These are phyloP conservation scores for Heliosperma pusillum DNA, from an alignment of 148 eudicot genomes.

Conservation along the genomic window DNA sequence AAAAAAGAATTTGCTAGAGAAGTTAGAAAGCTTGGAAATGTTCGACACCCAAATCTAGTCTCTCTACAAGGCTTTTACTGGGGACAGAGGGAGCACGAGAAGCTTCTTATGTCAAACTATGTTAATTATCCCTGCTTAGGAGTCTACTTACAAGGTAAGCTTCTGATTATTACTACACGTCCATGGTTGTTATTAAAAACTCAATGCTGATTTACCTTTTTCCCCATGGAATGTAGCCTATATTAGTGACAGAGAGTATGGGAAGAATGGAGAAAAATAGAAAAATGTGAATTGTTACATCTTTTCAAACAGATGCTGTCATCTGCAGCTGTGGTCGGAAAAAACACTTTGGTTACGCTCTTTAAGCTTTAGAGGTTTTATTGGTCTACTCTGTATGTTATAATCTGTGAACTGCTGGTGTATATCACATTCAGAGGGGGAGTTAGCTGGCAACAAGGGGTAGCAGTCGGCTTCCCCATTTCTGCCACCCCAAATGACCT, in stretches of 20 bases:
- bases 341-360: too few relatives aligned
- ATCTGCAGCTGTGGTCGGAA: too few relatives aligned
- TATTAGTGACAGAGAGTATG: background rate
- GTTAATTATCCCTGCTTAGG: constrained; percentile 61
- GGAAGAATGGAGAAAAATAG: too few relatives aligned
- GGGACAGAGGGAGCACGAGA: constrained; percentile 76
- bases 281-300: too few relatives aligned
- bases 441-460: too few relatives aligned
- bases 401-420: too few relatives aligned
- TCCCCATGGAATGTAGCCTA: background rate
- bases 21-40: constrained; percentile 62
- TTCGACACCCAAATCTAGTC: constrained; percentile 59
- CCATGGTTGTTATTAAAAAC: background rate
- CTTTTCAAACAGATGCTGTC: too few relatives aligned
- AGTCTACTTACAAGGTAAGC: constrained; percentile 55
- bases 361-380: too few relatives aligned
- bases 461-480: too few relatives aligned
- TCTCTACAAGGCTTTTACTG: constrained; percentile 67
- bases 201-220: background rate
- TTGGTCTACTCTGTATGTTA: too few relatives aligned
- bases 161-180: background rate
- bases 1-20: constrained; percentile 68
- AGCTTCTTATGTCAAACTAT: constrained; percentile 57
- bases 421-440: too few relatives aligned
- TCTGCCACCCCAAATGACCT: too few relatives aligned